Evolutionary conservation across 495 filamentous ascomycete genomes (phyloP).

Genomic region (Sphaerosporella brunnea): DNA sequence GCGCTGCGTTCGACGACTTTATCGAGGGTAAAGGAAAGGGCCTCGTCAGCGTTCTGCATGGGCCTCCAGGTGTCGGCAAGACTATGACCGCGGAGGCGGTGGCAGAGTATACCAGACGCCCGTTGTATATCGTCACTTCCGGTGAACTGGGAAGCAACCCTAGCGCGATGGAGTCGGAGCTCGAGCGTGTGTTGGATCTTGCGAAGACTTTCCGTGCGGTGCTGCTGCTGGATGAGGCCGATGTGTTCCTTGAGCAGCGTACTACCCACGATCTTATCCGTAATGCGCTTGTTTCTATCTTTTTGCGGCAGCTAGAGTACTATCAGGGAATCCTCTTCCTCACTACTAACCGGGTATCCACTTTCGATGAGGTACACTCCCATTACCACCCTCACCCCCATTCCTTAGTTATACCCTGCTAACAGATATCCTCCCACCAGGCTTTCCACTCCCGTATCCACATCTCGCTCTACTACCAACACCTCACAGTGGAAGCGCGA

Average conservation of each 20-base stretch:
- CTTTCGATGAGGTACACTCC: no score
- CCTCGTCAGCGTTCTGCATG: slow-evolving; percentile 42
- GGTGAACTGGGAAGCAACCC: slow-evolving; percentile 39
- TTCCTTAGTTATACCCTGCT: neutral
- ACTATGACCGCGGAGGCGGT: slow-evolving; percentile 41
- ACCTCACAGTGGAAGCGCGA: slow-evolving; percentile 24
- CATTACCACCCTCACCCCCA: neutral
- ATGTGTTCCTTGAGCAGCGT: slow-evolving; percentile 35
- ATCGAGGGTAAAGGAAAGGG: slow-evolving; percentile 41
- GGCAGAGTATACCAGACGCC: slow-evolving; percentile 35
- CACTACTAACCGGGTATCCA: slow-evolving; percentile 37
- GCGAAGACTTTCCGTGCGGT: slow-evolving; percentile 37
- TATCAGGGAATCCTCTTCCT: slow-evolving; percentile 38
- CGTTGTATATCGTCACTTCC: slow-evolving; percentile 38
- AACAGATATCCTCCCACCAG: slow-evolving; percentile 30
- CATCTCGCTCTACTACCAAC: slow-evolving; percentile 29
- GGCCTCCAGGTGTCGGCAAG: slow-evolving; percentile 28
- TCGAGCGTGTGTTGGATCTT: slow-evolving; percentile 36
- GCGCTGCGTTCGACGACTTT: slow-evolving; percentile 28
- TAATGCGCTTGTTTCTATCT: slow-evolving; percentile 38
- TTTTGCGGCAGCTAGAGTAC: slow-evolving; percentile 41
- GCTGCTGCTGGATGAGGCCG: slow-evolving; percentile 38
- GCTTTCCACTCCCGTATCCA: slow-evolving; percentile 33
- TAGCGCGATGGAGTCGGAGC: slow-evolving; percentile 32
- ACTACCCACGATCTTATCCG: slow-evolving; percentile 32